These are phyloP conservation scores for Phyllosticta citribraziliensis DNA, from an alignment of 2,329 filamentous ascomycete genomes.

Conservation along the genomic window DNA sequence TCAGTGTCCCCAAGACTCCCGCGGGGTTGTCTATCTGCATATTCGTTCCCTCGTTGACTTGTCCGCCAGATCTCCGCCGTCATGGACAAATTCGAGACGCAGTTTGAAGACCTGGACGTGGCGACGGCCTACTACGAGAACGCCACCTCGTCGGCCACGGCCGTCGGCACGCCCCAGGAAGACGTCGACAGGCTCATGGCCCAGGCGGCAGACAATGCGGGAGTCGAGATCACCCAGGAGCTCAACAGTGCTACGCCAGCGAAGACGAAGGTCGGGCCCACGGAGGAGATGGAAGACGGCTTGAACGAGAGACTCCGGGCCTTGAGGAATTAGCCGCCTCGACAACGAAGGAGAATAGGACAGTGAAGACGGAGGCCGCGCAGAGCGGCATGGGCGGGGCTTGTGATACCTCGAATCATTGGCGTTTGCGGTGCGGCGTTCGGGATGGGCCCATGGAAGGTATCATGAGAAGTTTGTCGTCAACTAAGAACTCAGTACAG, in stretches of 20 bases:
- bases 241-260: slow-evolving; percentile 51
- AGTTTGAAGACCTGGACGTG: slow-evolving; percentile 43
- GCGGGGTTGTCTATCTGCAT: background rate
- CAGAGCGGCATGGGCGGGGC: background rate
- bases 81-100: slow-evolving; percentile 56
- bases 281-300: slow-evolving; percentile 69
- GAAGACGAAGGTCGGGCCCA: slow-evolving; percentile 53
- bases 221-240: slow-evolving; percentile 70
- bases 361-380: background rate
- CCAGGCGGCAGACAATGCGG: slow-evolving; percentile 80
- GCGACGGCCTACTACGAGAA: slow-evolving; percentile 68
- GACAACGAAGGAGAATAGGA: background rate
- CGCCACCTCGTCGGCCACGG: slow-evolving; percentile 71
- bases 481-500: background rate
- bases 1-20: background rate
- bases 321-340: slow-evolving; percentile 32
- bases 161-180: slow-evolving; percentile 63
- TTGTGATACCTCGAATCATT: background rate
- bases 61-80: slow-evolving; percentile 47
- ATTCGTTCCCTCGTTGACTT: background rate
- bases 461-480: background rate
- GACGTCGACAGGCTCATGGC: slow-evolving; percentile 79
- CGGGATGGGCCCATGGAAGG: background rate
- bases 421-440: background rate
- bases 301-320: slow-evolving; percentile 51